Conservation (phyloP, 2,329 filamentous ascomycete species). For the Pestalotiopsis fici region DNA sequence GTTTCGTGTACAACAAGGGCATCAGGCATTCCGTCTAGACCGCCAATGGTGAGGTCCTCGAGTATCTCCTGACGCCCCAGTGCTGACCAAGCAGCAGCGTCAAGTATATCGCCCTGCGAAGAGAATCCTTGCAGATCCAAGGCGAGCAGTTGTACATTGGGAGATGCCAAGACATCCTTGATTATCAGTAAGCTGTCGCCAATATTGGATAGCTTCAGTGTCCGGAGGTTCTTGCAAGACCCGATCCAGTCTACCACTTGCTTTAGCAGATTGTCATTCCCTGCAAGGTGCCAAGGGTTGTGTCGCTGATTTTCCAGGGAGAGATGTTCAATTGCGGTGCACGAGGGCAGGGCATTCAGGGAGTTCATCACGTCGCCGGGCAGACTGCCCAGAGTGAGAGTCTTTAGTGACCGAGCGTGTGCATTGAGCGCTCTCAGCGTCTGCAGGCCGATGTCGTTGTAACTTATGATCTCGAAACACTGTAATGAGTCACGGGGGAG, state of each 20-base stretch:
- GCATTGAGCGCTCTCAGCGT: slow-evolving; percentile 56
- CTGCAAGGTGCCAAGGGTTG: slow-evolving; percentile 18
- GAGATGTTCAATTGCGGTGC: slow-evolving; percentile 34
- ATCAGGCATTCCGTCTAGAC: slow-evolving; percentile 45
- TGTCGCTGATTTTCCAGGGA: slow-evolving; percentile 28
- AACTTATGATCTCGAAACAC: slow-evolving; percentile 59
- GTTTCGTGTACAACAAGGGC: slow-evolving; percentile 40
- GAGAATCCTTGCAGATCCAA: slow-evolving; percentile 21
- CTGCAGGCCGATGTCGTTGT: slow-evolving; percentile 52
- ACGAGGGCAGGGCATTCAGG: slow-evolving; percentile 31
- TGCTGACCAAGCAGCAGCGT: slow-evolving; percentile 20
- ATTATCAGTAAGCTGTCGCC: slow-evolving; percentile 39
- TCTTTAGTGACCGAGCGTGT: slow-evolving; percentile 36
- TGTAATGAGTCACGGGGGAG: slow-evolving; percentile 58
- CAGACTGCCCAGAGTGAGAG: slow-evolving; percentile 32
- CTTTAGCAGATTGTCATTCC: slow-evolving; percentile 22
- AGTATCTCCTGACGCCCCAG: slow-evolving; percentile 24
- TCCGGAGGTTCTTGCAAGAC: slow-evolving; percentile 24
- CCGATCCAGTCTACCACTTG: slow-evolving; percentile 31
- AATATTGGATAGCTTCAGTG: slow-evolving; percentile 43
- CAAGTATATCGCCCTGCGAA: slow-evolving; percentile 12
- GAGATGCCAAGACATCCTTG: slow-evolving; percentile 21
- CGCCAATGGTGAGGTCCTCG: slow-evolving; percentile 23
- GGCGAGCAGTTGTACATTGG: slow-evolving; percentile 23
- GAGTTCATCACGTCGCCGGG: slow-evolving; percentile 24